Evolutionary conservation across 2,329 filamentous ascomycete species (phyloP).

Genomic region (Spiromastix sp.): DNA sequence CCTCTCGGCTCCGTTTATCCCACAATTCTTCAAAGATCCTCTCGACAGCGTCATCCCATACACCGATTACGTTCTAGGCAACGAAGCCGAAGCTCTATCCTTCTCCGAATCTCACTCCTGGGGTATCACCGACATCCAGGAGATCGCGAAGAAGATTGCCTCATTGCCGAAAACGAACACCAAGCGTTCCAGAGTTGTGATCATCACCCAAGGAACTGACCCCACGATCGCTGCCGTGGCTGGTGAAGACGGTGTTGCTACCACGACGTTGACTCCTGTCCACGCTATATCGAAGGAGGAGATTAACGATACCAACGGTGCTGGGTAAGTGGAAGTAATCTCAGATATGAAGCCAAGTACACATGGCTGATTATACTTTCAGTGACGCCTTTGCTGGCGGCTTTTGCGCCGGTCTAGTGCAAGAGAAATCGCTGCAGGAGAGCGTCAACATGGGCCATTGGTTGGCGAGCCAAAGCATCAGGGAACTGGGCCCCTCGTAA

Average conservation of each 20-base stretch:
- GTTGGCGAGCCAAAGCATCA: conserved; percentile 87
- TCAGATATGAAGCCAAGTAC: background rate
- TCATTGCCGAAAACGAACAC: conserved; percentile 86
- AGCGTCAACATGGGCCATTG: conserved; percentile 90
- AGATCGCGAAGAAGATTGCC: conserved; percentile 77
- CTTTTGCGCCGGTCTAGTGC: conserved; percentile 78
- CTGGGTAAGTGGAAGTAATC: conserved; percentile 44
- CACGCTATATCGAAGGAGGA: conserved; percentile 63
- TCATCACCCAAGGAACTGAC: conserved; percentile 90
- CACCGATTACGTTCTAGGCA: conserved; percentile 93
- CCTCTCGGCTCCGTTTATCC: conserved; percentile 89
- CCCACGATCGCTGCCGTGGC: conserved; percentile 73
- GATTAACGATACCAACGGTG: conserved; percentile 95
- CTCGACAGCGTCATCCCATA: conserved; percentile 79
- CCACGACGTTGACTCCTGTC: conserved; percentile 68
- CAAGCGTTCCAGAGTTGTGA: conserved; percentile 70
- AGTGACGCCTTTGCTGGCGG: conserved; percentile 93
- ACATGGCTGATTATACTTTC: conserved; percentile 7
- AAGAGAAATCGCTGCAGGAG: conserved; percentile 69
- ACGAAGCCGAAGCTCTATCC: conserved; percentile 85
- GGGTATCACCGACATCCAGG: conserved; percentile 64
- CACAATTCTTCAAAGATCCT: conserved; percentile 94
- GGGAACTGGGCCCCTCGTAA: conserved; percentile 93
- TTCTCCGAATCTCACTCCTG: conserved; percentile 77
- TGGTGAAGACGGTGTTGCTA: conserved; percentile 53